Evolutionary conservation across 352 stramenopile species (phyloP), one percentile per base, ranked within the genome.

Genomic region (Globisporangium iwayamae): DNA sequence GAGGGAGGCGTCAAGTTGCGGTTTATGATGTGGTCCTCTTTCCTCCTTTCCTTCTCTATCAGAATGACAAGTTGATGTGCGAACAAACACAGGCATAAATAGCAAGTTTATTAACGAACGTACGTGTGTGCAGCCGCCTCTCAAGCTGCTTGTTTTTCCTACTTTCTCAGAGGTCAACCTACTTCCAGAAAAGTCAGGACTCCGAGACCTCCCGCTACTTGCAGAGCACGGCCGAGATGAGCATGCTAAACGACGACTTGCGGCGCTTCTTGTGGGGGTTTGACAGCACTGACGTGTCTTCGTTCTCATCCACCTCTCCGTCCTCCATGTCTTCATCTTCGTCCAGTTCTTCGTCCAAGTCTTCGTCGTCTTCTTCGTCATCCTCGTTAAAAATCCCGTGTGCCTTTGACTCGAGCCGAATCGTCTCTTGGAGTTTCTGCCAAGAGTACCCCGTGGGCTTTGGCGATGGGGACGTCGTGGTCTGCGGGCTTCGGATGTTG

Each of bases 361-460:
- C 62, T 60, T 41, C 34, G 3, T 61, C 67, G 8, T 79, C 74
- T 46, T 75, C 79, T 10, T 80, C 74, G 4, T 82, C 71, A 9
- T 83, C 36, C 36, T 41, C 72, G 25, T 79, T 75, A 14, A 74
- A 64, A 53, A 91, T 74, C 5, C 81, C 78, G n/a, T 90, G 71
- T 28, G 71, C 78, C 38, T 78, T 76, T 5, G 82, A 93, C 69
- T 93, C 82, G 38, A 70, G 79, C 34, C 71, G 72, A 48, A 91
- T 81, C 0, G 81, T 91, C 59, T 91, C 85, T 64, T 93, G 85
- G 2, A 93, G 72, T 53, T 82, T 68, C 32, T 84, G 71, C 85
- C 85, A 93, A 52, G 82, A 91, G 69, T 93, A 93, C n/a, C 79
- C 82, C 22, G 72, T 50, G 22, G 72, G 71, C 60, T 76, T 72